Conservation (phyloP, 208 protist species). For the Leishmania major region DNA sequence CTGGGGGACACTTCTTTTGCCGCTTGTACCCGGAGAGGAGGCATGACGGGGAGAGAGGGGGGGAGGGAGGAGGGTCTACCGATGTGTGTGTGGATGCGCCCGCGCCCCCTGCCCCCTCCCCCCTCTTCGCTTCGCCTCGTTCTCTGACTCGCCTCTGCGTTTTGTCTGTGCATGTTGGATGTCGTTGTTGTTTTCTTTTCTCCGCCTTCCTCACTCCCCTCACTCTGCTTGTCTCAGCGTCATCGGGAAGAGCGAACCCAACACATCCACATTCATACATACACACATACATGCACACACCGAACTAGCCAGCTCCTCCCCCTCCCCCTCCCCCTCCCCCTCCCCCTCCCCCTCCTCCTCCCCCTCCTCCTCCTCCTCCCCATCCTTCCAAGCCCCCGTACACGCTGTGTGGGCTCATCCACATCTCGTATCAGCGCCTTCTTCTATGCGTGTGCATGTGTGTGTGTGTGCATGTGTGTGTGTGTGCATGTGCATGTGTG, state of each 20-base stretch:
- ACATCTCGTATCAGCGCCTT: not conserved
- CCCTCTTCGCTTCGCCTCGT: too few relatives aligned
- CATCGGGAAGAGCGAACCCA: not conserved
- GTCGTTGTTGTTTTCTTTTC: constrained; percentile 6
- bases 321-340: not conserved
- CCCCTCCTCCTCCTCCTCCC: too few relatives aligned
- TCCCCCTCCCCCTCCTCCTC: too few relatives aligned
- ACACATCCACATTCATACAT: too few relatives aligned
- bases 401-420: not conserved
- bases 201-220: not conserved
- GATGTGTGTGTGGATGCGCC: not conserved
- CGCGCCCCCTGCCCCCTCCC: not conserved
- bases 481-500: not conserved
- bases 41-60: too few relatives aligned
- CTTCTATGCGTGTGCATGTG: not conserved
- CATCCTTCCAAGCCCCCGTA: not conserved
- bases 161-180: too few relatives aligned
- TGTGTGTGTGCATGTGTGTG: not conserved
- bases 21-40: too few relatives aligned
- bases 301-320: not conserved
- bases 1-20: too few relatives aligned
- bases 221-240: not conserved
- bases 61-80: not conserved
- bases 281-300: too few relatives aligned
- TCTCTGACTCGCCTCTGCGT: too few relatives aligned